Evolutionary conservation across 176 grass and related monocot species (phyloP).

Genomic region (Eragrostis nindensis): DNA sequence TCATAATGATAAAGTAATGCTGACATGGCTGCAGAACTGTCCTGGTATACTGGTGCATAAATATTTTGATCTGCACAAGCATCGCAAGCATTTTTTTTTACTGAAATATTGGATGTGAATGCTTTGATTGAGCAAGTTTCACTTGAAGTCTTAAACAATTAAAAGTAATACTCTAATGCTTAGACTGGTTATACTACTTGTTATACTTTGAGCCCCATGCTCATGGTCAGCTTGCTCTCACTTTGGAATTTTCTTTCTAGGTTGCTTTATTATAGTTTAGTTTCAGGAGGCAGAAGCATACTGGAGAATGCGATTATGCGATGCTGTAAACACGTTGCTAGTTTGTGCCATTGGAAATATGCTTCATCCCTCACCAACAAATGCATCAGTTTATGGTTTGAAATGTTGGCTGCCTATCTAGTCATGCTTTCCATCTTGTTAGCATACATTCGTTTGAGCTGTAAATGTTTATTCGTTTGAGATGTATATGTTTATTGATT

Average conservation of each 20-base stretch:
- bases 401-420: neutral
- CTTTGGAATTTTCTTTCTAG: neutral
- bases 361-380: neutral
- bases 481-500: neutral
- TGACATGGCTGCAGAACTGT: neutral
- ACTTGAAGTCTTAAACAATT: neutral
- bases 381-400: neutral
- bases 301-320: neutral
- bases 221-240: neutral
- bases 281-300: neutral
- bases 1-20: neutral
- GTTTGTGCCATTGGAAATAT: constrained; percentile 1
- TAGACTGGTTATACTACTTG: neutral
- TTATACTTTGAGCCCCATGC: neutral
- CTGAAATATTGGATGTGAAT: neutral
- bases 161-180: neutral
- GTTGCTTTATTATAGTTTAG: neutral
- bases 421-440: neutral
- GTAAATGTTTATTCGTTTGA: no score
- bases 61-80: constrained; percentile 6
- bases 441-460: neutral
- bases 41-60: neutral
- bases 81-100: neutral
- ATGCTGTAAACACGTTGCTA: neutral
- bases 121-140: neutral